Evolutionary conservation across 129 eudicot species (phyloP), one percentile per base, ranked within the genome.

Genomic region (Sambucus nigra): DNA sequence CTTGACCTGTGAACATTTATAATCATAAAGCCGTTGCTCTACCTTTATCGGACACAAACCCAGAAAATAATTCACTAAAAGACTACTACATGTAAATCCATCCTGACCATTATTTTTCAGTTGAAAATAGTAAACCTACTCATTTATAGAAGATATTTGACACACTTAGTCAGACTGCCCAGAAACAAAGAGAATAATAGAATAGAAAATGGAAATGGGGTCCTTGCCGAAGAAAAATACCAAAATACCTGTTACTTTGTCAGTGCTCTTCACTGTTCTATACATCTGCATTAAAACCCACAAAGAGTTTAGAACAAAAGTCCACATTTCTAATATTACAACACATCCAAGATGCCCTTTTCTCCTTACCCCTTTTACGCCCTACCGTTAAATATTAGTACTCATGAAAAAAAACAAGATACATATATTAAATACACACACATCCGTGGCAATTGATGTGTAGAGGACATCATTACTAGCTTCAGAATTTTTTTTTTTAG

Each of bases 261-360:
- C 84, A 53, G 96, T 88, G 87, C 75, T 80, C 91, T 88, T 88
- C 80, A 88, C 96, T 61, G 94, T 88, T 84, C 96, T 83, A 69
- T 88, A 83, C 96, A 88, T 88, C 96, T 88, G 94, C 86, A 83
- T 72, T 70, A 61, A 59, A 26, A 53, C 49, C 48, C 65, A 27
- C 58, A 73, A 25, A 55, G 50, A 71, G 50, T 64, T 7, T 21
- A 51, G 32, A 4, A 13, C 26, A 31, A 26, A 41, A 63, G 48
- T 32, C 58, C 51, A 47, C 55, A 61, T 54, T 28, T 15, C 38
- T 53, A 60, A 31, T 16, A 35, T 18, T 48, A 67, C 51, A 46
- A 68, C 23, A 42, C 47, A 17, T 42, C 47, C 51, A 50, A 73
- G 77, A 73, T 72, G 79, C 83, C 75, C 19, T 69, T 69, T 66